Conservation (phyloP, 805 yeast species). For the Kluyveromyces nonfermentans region DNA sequence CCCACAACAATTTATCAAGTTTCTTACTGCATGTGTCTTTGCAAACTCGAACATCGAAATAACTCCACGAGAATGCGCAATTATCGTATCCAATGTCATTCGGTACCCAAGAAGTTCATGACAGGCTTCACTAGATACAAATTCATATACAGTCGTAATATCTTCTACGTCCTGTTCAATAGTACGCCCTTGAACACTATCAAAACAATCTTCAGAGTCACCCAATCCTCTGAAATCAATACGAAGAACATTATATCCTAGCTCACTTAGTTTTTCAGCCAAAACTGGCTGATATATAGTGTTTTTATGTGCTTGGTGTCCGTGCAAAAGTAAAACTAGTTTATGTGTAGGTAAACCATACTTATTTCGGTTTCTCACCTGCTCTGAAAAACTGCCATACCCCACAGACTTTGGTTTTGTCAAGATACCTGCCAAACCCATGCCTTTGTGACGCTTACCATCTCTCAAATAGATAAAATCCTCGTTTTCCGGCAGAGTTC, state of each 20-base stretch:
- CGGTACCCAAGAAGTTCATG: constrained; percentile 28
- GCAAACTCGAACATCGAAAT: constrained; percentile 72
- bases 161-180: constrained; percentile 62
- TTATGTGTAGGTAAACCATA: constrained; percentile 31
- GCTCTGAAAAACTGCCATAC: constrained; percentile 12
- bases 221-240: constrained; percentile 88
- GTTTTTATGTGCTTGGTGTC: constrained; percentile 77
- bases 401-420: constrained; percentile 27
- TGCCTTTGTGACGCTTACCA: constrained; percentile 14
- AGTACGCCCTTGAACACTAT: constrained; percentile 39
- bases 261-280: constrained; percentile 50
- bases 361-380: constrained; percentile 10
- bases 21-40: constrained; percentile 41
- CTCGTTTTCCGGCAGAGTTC: constrained; percentile 8
- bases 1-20: constrained; percentile 63
- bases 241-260: constrained; percentile 59
- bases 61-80: constrained; percentile 77
- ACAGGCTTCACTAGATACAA: constrained; percentile 23
- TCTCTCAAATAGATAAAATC: constrained; percentile 15
- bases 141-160: constrained; percentile 39
- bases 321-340: constrained; percentile 64
- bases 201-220: constrained; percentile 42
- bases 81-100: constrained; percentile 45
- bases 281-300: constrained; percentile 61
- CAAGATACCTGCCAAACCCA: constrained; percentile 31